These are phyloP conservation scores for Annulohypoxylon maeteangense DNA, from an alignment of 495 filamentous ascomycete genomes.

Conservation along the genomic window DNA sequence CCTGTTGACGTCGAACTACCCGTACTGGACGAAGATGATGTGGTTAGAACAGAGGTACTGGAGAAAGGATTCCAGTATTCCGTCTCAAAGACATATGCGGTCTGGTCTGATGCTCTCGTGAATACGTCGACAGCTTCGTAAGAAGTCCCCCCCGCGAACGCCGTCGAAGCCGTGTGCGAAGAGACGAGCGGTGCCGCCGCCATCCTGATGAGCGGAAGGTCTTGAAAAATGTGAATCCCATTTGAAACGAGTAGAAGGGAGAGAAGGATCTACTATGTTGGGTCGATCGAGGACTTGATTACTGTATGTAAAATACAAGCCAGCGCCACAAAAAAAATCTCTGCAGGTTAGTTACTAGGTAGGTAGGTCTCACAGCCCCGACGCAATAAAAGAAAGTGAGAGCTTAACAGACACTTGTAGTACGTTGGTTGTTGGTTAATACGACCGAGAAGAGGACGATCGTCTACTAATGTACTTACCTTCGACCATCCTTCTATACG, in stretches of 20 bases:
- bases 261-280: background rate
- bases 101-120: slow-evolving; percentile 7
- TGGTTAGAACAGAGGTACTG: slow-evolving; percentile 1
- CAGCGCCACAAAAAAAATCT: slow-evolving; percentile 3
- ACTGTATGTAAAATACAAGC: background rate
- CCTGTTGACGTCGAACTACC: slow-evolving; percentile 10
- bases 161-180: slow-evolving; percentile 23
- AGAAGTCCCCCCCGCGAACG: background rate
- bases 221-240: slow-evolving; percentile 3
- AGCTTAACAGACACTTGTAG: background rate
- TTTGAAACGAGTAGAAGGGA: background rate
- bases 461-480: slow-evolving; percentile 12
- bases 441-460: background rate
- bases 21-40: slow-evolving; percentile 17
- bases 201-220: slow-evolving; percentile 3
- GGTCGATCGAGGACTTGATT: background rate
- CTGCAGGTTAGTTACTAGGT: too few species aligned
- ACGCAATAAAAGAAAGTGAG: background rate
- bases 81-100: background rate
- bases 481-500: background rate
- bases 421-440: background rate
- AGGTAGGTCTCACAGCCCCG: slow-evolving; percentile 21
- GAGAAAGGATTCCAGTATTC: slow-evolving; percentile 17
- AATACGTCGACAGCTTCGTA: slow-evolving; percentile 23
- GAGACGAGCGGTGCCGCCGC: slow-evolving; percentile 5